A percentile compares a stretch with the other conserved stretches of the same genome.
phyloP scores from a whole-genome alignment of 805 yeast species.

The Saccharomycopsis microspora region DNA sequence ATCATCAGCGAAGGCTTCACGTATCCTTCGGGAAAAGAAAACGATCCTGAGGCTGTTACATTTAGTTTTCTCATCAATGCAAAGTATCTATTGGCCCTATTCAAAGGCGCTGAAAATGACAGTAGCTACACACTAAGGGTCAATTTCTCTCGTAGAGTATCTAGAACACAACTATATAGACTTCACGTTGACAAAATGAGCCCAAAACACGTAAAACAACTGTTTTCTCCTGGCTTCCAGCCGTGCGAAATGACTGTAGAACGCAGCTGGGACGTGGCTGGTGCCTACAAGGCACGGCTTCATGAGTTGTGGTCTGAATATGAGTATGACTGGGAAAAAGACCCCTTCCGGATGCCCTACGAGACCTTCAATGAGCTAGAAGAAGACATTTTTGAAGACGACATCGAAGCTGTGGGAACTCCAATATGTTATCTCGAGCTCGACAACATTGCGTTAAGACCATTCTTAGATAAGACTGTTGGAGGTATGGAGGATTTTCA shows the following conservation, averaged over 20 bases:
- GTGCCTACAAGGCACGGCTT: constrained; percentile 2
- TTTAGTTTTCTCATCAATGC: constrained; percentile 12
- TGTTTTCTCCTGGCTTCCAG: constrained; percentile 13
- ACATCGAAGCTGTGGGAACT: background rate
- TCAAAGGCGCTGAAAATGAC: constrained; percentile 5
- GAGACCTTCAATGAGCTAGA: background rate
- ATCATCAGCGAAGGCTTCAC: constrained; percentile 8
- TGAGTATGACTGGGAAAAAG: background rate
- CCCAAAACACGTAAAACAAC: constrained; percentile 10
- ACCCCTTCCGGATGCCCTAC: no score
- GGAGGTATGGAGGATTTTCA: constrained; percentile 14
- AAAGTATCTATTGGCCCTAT: constrained; percentile 8
- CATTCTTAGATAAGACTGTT: constrained; percentile 11
- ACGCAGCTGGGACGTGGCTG: background rate
- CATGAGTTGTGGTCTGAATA: constrained; percentile 1
- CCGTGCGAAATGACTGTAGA: constrained; percentile 5
- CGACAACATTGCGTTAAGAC: constrained; percentile 10
- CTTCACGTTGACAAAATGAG: constrained; percentile 11
- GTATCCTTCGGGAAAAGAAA: background rate
- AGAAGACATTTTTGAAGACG: background rate
- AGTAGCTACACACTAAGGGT: constrained; percentile 4
- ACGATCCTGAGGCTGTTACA: background rate
- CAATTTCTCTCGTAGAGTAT: constrained; percentile 5
- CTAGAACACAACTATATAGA: constrained; percentile 4
- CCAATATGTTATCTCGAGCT: constrained; percentile 7